Conservation (phyloP, 495 filamentous ascomycete species). For the Staphylotrichum longicolle region DNA sequence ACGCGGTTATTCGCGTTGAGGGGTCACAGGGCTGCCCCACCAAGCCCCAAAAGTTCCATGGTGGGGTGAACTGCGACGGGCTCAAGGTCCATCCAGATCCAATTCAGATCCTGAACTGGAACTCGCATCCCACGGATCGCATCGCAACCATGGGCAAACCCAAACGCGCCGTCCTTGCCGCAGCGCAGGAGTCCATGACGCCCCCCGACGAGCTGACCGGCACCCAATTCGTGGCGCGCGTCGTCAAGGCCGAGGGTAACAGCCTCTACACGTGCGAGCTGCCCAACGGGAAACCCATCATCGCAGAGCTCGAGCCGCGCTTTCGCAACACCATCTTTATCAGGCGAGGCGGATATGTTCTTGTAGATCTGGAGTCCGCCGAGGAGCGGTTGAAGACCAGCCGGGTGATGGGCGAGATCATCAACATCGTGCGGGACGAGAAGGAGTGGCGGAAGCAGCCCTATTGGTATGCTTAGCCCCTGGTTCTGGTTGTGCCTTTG, state of each 20-base stretch:
- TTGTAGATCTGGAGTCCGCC: slow-evolving; percentile 66
- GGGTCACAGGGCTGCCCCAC: slow-evolving; percentile 8
- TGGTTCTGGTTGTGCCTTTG: neutral
- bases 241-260: slow-evolving; percentile 81
- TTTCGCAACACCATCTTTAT: slow-evolving; percentile 94
- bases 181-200: slow-evolving; percentile 68
- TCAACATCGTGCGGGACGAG: slow-evolving; percentile 90
- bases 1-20: slow-evolving; percentile 6
- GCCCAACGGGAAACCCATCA: slow-evolving; percentile 52
- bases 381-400: slow-evolving; percentile 68
- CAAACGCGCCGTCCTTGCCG: slow-evolving; percentile 69
- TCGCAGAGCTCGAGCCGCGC: slow-evolving; percentile 74
- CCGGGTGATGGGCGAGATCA: slow-evolving; percentile 82
- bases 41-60: slow-evolving; percentile 20
- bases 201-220: slow-evolving; percentile 66
- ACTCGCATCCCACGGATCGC: too few species aligned
- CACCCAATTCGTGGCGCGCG: slow-evolving; percentile 67
- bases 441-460: slow-evolving; percentile 82
- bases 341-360: slow-evolving; percentile 78
- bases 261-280: slow-evolving; percentile 75
- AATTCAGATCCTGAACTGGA: too few species aligned
- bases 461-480: slow-evolving; percentile 67
- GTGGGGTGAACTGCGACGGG: slow-evolving; percentile 13
- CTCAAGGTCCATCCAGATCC: neutral
- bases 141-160: slow-evolving; percentile 61